Evolutionary conservation across 805 yeast species (phyloP).

Genomic region (Tetrapisispora iriomotensis): DNA sequence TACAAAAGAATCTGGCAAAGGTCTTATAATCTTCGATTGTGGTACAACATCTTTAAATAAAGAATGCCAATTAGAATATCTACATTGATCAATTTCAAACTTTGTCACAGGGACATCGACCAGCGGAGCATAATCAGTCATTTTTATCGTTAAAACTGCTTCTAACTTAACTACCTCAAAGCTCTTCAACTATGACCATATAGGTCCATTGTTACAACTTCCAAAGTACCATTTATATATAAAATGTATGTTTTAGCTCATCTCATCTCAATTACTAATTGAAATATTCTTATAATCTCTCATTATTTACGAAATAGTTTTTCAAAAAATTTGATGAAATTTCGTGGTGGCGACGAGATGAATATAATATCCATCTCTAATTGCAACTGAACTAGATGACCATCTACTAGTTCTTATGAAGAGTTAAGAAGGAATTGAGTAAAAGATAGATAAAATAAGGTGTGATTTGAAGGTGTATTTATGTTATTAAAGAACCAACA

Average conservation of each 20-base stretch:
- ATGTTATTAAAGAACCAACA: too few relatives aligned
- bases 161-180: too few relatives aligned
- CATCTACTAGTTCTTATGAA: too few relatives aligned
- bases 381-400: background rate
- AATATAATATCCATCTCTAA: too few relatives aligned
- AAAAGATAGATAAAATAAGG: too few relatives aligned
- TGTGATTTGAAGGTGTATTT: too few relatives aligned
- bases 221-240: background rate
- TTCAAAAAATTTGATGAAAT: background rate
- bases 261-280: background rate
- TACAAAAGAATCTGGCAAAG: slow-evolving; percentile 48
- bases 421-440: too few relatives aligned
- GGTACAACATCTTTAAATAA: slow-evolving; percentile 41
- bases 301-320: background rate
- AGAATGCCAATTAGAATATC: slow-evolving; percentile 52
- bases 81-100: slow-evolving; percentile 41
- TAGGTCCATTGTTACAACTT: too few relatives aligned
- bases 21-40: slow-evolving; percentile 41
- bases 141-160: background rate
- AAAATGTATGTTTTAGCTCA: background rate
- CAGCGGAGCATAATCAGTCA: slow-evolving; percentile 13
- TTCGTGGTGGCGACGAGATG: slow-evolving; percentile 1
- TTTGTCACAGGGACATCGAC: slow-evolving; percentile 24
- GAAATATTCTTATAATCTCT: too few relatives aligned
- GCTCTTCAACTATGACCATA: too few relatives aligned